Base-by-base conservation (phyloP, 495 filamentous ascomycete species). In the Pyronema omphalodes region DNA sequence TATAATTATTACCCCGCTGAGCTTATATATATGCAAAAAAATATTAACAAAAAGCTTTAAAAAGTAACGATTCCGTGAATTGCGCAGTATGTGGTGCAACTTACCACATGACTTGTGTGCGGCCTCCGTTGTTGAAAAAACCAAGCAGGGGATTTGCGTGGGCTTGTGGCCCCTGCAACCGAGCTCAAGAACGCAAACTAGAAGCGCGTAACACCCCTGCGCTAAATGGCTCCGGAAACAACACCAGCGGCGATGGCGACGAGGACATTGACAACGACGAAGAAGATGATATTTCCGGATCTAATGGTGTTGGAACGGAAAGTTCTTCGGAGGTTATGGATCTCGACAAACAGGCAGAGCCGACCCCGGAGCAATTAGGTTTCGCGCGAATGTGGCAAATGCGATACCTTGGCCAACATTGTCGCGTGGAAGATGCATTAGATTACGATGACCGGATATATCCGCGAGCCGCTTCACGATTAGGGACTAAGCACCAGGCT, bases 381-480 rank as follows among this genome's bases (percentile, higher is more conserved):
- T 84, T 94, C 57, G 86, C 88, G 37, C 85, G 82, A 60, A 76
- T 94, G 68, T 99, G 91, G 91, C 91, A 88, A 14, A 95, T 91
- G 68, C 79, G 91, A 52, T 99, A 99, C 63, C 70, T 96, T 12
- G 91, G 91, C 1, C 87, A 94, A 54, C 93, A 99, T 69, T 95
- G 91, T 67, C 80, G 86, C 54, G 84, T 93, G 9, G 91, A 99
- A 69, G 91, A 99, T 72, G 91, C 86, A 3, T 70, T 99, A 12
- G 93, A 99, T 64, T 93, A 93, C 63, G 93, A 99, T 61, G 91
- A 99, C 67, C 84, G 93, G 47, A 96, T 96, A 56, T 96, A 95
- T 60, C 91, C 91, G 15, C 82, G 93, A 53, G 91, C 91, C 18
- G 91, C 86, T 62, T 96, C 91, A 53, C 83, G 93, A 8, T 68